phyloP scores from a whole-genome alignment of 163 green algal species.

The Dunaliella salina region DNA sequence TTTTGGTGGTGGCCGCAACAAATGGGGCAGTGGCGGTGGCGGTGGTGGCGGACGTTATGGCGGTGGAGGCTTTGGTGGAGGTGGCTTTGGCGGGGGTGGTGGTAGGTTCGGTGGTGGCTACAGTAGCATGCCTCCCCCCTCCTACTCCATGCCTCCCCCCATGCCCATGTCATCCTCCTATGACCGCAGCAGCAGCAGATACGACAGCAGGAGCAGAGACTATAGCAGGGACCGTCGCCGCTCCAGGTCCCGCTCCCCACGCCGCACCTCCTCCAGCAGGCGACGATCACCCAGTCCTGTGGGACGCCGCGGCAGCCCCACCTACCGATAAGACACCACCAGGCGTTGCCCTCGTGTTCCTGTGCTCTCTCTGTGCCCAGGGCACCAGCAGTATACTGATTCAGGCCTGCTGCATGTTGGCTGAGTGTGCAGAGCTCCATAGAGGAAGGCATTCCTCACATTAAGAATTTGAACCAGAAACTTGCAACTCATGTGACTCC shows the following conservation, averaged over 20 bases:
- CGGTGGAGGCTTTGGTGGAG: conserved; percentile 26
- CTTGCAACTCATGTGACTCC: too few relatives aligned
- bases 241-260: background rate
- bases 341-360: too few relatives aligned
- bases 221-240: background rate
- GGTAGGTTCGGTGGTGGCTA: conserved; percentile 25
- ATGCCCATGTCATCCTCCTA: background rate
- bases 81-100: conserved; percentile 22
- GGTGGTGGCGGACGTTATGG: conserved; percentile 32
- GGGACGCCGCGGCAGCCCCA: conserved; percentile 2
- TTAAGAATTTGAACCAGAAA: too few relatives aligned
- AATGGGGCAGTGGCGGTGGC: conserved; percentile 33
- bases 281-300: background rate
- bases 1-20: conserved; percentile 33
- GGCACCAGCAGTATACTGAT: too few relatives aligned
- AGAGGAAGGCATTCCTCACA: too few relatives aligned
- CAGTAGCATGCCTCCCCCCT: conserved; percentile 6
- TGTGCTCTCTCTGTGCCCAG: too few relatives aligned
- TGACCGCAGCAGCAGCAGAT: background rate
- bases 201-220: background rate
- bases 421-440: too few relatives aligned
- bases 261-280: background rate
- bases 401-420: too few relatives aligned
- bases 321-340: background rate
- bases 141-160: background rate